These are phyloP conservation scores for Melastoma candidum DNA, from an alignment of 441 rosid species.

Conservation along the genomic window DNA sequence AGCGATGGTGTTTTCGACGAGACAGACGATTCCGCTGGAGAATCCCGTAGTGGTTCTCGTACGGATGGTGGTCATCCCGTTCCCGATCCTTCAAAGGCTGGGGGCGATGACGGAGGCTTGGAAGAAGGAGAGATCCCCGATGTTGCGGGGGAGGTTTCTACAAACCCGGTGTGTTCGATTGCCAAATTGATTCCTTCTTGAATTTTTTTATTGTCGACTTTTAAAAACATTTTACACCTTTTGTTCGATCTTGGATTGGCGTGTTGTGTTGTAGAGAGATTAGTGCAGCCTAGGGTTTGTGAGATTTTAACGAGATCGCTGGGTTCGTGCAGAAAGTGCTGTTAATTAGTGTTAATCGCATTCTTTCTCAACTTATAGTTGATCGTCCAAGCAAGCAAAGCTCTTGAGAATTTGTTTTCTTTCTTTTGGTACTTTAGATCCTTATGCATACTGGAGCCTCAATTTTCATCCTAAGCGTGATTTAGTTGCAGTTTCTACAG, in stretches of 20 bases:
- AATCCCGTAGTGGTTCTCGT: slow-evolving; percentile 8
- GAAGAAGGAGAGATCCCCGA: slow-evolving; percentile 99
- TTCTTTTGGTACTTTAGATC: too few relatives aligned
- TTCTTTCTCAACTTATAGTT: too few relatives aligned
- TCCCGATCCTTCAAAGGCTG: slow-evolving; percentile 6
- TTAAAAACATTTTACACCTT: not conserved
- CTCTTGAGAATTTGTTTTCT: too few relatives aligned
- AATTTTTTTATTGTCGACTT: not conserved
- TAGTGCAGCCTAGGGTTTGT: too few relatives aligned
- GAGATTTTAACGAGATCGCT: too few relatives aligned
- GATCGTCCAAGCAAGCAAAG: too few relatives aligned
- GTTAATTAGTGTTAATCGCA: too few relatives aligned
- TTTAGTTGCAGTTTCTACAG: too few relatives aligned
- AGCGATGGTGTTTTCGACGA: slow-evolving; percentile 11
- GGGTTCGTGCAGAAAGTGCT: too few relatives aligned
- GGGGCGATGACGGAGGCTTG: slow-evolving; percentile 43
- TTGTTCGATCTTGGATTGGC: slow-evolving; percentile 12
- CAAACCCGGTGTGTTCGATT: slow-evolving; percentile 67
- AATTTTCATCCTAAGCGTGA: too few relatives aligned
- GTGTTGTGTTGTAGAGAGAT: not conserved
- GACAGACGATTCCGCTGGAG: slow-evolving; percentile 9
- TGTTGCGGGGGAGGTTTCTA: slow-evolving; percentile 30
- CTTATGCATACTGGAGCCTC: too few relatives aligned
- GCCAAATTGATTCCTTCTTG: slow-evolving; percentile 15
- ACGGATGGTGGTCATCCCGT: slow-evolving; percentile 16